These are phyloP conservation scores for Lichina pygmaea DNA, from an alignment of 495 filamentous ascomycete species.

Conservation along the genomic window DNA sequence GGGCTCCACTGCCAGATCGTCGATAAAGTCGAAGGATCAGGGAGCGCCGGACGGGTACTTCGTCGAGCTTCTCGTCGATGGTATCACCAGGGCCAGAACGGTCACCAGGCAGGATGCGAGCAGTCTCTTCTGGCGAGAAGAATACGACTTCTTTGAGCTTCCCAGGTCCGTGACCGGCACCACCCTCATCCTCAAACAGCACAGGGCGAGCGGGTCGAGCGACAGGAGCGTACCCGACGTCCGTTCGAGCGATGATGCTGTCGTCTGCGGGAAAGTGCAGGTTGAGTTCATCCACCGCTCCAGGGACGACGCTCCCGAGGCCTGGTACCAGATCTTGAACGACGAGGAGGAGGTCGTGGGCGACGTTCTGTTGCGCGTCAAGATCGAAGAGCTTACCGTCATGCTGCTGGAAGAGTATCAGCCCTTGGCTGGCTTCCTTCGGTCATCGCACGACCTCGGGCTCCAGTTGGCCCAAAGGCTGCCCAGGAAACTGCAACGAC, in stretches of 20 bases:
- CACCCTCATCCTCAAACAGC: constrained; percentile 1
- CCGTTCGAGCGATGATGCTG: neutral
- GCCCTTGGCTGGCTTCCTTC: constrained; percentile 54
- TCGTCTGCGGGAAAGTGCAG: constrained; percentile 48
- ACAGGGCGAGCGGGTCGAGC: neutral
- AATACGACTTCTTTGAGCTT: constrained; percentile 15
- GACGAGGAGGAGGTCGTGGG: constrained; percentile 48
- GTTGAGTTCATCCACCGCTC: constrained; percentile 66
- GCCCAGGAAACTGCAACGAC: constrained; percentile 42
- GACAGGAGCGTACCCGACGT: constrained; percentile 2
- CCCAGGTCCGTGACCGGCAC: neutral
- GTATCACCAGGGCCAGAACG: constrained; percentile 66
- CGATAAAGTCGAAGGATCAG: constrained; percentile 4
- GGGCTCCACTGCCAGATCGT: neutral
- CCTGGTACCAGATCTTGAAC: constrained; percentile 70
- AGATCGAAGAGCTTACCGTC: constrained; percentile 68
- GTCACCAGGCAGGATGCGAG: constrained; percentile 54
- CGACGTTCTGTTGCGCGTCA: constrained; percentile 63
- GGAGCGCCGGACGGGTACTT: constrained; percentile 27
- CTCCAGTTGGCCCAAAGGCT: constrained; percentile 58
- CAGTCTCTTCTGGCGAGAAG: constrained; percentile 87
- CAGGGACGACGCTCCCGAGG: constrained; percentile 51
- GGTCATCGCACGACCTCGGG: constrained; percentile 60
- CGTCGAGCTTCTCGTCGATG: constrained; percentile 77
- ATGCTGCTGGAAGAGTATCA: constrained; percentile 69